Percentiles rank a stretch among this genome's conserved stretches.
phyloP scores from a whole-genome alignment of 306 rosid genomes.

The Casuarina glauca region DNA sequence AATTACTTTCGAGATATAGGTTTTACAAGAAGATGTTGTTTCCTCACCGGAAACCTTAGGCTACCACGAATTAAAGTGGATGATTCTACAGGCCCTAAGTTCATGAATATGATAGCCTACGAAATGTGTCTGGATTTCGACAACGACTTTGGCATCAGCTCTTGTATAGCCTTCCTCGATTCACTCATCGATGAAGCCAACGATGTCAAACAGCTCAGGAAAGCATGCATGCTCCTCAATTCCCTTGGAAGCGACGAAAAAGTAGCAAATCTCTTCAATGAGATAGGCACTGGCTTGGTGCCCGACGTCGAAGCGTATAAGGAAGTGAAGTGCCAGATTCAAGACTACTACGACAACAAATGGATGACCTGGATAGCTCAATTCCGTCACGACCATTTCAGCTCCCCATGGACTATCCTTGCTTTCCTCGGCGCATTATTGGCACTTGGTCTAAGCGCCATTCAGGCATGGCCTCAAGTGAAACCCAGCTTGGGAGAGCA shows the following conservation, averaged over 20 bases:
- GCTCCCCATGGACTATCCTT: conserved; percentile 25
- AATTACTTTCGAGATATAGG: conserved; percentile 4
- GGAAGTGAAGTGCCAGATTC: background rate
- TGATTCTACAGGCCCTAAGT: conserved; percentile 16
- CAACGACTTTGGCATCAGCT: conserved; percentile 6
- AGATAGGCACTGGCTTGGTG: conserved; percentile 24
- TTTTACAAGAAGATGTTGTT: background rate
- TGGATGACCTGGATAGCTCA: conserved; percentile 30
- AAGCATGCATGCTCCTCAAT: conserved; percentile 5
- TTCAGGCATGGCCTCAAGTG: conserved; percentile 29
- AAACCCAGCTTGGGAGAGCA: too few species aligned
- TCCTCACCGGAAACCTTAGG: background rate
- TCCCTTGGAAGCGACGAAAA: conserved; percentile 25
- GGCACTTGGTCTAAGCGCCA: conserved; percentile 11
- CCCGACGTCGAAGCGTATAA: background rate
- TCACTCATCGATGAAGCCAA: conserved; percentile 22
- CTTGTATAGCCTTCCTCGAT: conserved; percentile 24
- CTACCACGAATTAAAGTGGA: conserved; percentile 24
- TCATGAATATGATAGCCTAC: conserved; percentile 30
- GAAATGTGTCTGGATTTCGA: conserved; percentile 27
- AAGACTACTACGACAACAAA: conserved; percentile 17
- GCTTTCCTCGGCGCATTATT: conserved; percentile 5
- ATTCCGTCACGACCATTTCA: conserved; percentile 22
- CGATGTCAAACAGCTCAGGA: conserved; percentile 22
- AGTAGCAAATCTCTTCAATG: conserved; percentile 26